Conservation (phyloP, 305 asterid species). For the Stenogyne calaminthoides region DNA sequence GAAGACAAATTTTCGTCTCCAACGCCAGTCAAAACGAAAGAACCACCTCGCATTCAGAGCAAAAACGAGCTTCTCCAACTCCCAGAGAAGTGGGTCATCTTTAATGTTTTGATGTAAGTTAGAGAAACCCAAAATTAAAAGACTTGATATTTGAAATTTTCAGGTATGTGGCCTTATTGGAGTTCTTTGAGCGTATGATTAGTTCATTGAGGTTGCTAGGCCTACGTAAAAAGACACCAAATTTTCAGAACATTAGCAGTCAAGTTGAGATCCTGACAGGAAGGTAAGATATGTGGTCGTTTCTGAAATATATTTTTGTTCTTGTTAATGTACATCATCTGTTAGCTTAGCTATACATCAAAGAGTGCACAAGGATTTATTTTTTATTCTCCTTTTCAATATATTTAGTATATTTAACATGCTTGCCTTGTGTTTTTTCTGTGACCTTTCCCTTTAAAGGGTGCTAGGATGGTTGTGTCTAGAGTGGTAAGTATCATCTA, state of each 20-base stretch:
- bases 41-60: conserved; percentile 46
- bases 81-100: conserved; percentile 60
- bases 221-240: conserved; percentile 55
- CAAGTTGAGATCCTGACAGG: conserved; percentile 69
- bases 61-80: conserved; percentile 41
- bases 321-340: background rate
- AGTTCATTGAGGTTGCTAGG: conserved; percentile 66
- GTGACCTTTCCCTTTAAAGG: background rate
- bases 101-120: background rate
- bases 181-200: conserved; percentile 61
- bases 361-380: background rate
- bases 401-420: background rate
- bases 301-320: background rate
- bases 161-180: conserved; percentile 56
- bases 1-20: conserved; percentile 54
- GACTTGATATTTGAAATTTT: conserved; percentile 21
- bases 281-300: conserved; percentile 45
- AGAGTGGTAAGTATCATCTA: conserved; percentile 1
- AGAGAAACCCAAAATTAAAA: conserved; percentile 1
- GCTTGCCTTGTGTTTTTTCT: background rate
- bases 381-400: background rate
- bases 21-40: conserved; percentile 66
- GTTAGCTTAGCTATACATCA: background rate
- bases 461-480: background rate
- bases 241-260: conserved; percentile 54